Evolutionary conservation across 2,329 filamentous ascomycete genomes (phyloP).

Genomic region (Fusarium torreyae): DNA sequence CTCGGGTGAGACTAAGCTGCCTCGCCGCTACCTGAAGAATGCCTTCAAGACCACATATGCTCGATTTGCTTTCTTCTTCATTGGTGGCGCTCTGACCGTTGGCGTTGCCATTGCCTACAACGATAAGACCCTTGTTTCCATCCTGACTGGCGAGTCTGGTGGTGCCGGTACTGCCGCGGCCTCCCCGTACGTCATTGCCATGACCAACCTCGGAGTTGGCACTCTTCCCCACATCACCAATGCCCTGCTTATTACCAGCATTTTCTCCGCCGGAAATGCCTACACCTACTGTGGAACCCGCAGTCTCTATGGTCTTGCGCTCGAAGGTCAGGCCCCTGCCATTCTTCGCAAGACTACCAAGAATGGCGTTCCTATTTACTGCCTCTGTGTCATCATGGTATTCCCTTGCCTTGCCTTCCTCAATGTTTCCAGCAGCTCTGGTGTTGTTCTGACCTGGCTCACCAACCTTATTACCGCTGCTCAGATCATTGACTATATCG

Average conservation of each 20-base stretch:
- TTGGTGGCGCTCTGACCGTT: conserved; percentile 66
- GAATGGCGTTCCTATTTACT: conserved; percentile 72
- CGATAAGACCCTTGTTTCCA: conserved; percentile 54
- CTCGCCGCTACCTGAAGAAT: conserved; percentile 68
- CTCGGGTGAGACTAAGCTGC: conserved; percentile 75
- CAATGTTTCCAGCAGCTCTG: conserved; percentile 62
- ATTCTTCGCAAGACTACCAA: conserved; percentile 69
- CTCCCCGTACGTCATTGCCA: conserved; percentile 58
- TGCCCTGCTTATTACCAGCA: conserved; percentile 60
- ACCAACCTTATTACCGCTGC: conserved; percentile 69
- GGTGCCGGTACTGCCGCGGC: conserved; percentile 63
- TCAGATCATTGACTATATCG: conserved; percentile 73
- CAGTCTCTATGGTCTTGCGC: conserved; percentile 64
- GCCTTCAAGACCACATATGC: conserved; percentile 68
- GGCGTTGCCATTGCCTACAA: conserved; percentile 71
- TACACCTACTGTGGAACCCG: conserved; percentile 64
- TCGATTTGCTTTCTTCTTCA: conserved; percentile 55
- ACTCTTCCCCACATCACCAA: conserved; percentile 71
- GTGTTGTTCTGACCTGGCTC: conserved; percentile 66
- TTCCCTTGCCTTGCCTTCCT: conserved; percentile 68
- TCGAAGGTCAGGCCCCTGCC: conserved; percentile 63
- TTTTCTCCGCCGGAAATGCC: conserved; percentile 49
- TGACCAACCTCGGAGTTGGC: conserved; percentile 66
- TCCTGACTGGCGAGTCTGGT: conserved; percentile 60
- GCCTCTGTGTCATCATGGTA: conserved; percentile 67